phyloP scores from a whole-genome alignment of 2,329 filamentous ascomycete genomes.

The Didymella pomorum region DNA sequence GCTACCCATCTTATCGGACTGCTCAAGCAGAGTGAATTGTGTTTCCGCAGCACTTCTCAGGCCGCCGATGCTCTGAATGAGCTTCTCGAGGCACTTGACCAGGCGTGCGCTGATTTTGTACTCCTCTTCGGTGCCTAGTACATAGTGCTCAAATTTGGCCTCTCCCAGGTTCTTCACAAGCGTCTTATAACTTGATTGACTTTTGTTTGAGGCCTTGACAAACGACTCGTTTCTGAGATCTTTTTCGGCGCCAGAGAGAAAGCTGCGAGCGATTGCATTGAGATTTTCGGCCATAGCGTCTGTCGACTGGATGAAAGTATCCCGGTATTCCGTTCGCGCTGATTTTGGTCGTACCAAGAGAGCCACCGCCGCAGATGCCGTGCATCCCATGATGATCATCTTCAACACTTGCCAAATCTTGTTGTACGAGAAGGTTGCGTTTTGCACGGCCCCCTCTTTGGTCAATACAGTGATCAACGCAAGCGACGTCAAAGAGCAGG shows the following conservation, averaged over 20 bases:
- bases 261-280: constrained; percentile 80
- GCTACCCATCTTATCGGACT: constrained; percentile 53
- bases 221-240: constrained; percentile 75
- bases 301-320: constrained; percentile 76
- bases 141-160: constrained; percentile 87
- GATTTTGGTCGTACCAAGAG: constrained; percentile 80
- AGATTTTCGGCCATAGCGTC: constrained; percentile 82
- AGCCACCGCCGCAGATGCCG: constrained; percentile 61
- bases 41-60: constrained; percentile 87
- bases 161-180: constrained; percentile 83
- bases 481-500: constrained; percentile 82
- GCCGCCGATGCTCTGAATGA: constrained; percentile 89
- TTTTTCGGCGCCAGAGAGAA: constrained; percentile 81
- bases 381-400: constrained; percentile 64
- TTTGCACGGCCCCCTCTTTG: constrained; percentile 87
- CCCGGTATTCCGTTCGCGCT: constrained; percentile 75
- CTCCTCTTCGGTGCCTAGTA: constrained; percentile 78
- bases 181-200: constrained; percentile 71
- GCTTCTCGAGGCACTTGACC: constrained; percentile 81
- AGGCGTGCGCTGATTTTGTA: constrained; percentile 81
- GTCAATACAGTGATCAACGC: constrained; percentile 90
- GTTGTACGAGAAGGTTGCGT: constrained; percentile 78
- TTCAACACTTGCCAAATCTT: constrained; percentile 77
- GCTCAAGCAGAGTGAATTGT: constrained; percentile 83
- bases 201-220: constrained; percentile 66